Percentiles rank a stretch among this genome's conserved stretches.
These are phyloP conservation scores for Naganishia vaughanmartiniae DNA, from an alignment of 768 basidiomycete genomes.

Conservation along the genomic window DNA sequence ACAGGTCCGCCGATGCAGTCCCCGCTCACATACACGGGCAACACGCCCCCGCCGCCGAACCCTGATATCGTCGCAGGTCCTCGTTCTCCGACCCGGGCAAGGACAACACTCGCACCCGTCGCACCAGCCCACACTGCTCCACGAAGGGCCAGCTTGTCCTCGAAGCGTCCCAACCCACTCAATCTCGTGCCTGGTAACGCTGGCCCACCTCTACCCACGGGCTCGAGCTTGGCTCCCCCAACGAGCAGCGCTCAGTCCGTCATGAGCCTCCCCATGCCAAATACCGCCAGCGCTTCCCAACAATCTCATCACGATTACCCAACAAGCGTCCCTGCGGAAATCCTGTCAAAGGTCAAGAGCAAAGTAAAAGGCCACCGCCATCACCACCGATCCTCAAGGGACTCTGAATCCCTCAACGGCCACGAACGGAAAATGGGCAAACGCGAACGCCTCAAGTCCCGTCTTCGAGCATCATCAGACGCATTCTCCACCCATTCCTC, in stretches of 20 bases:
- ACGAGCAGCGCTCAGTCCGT: slow-evolving; percentile 18
- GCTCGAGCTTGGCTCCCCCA: background rate
- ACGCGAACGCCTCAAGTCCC: slow-evolving; percentile 26
- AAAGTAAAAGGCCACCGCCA: slow-evolving; percentile 24
- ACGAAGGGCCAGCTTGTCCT: slow-evolving; percentile 13
- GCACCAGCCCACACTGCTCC: background rate
- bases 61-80: background rate
- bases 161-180: slow-evolving; percentile 4
- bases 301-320: slow-evolving; percentile 1
- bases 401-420: slow-evolving; percentile 12
- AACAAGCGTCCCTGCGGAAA: slow-evolving; percentile 31
- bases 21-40: background rate
- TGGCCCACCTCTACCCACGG: slow-evolving; percentile 3
- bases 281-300: background rate
- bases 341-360: slow-evolving; percentile 32
- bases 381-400: no score
- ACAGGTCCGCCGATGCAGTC: slow-evolving; percentile 11
- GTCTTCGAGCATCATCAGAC: slow-evolving; percentile 24
- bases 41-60: background rate
- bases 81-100: background rate
- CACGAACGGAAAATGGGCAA: slow-evolving; percentile 12
- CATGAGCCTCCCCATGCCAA: slow-evolving; percentile 13
- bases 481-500: slow-evolving; percentile 12
- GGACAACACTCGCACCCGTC: background rate
- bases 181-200: slow-evolving; percentile 1